Base-by-base conservation (phyloP, 2,329 filamentous ascomycete species). In the Ascochyta viciae-villosae region DNA sequence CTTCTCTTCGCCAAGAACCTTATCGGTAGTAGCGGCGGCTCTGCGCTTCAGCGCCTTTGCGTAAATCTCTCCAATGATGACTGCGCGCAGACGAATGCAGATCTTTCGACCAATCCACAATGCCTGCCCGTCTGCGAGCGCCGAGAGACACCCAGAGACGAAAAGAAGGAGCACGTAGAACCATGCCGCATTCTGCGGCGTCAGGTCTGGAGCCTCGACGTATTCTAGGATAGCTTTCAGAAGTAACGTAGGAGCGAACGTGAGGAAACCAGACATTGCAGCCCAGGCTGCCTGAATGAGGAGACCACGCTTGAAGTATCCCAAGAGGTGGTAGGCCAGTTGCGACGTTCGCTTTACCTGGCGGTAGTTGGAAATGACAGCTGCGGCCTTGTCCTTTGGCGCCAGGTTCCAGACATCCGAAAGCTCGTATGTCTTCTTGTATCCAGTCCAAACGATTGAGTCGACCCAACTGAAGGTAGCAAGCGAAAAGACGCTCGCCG, bases 51-150 rank as follows among this genome's bases (percentile, higher is more conserved):
- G 83, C 1, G 95, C 92, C 78, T 99, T 99, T 54, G 92, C 91
- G 74, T 99, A 99, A 42, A 99, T 95, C 71, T 99, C 95, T 51
- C 95, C 95, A 63, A 99, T 92, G 60, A 99, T 92, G 71, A 99
- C 95, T 46, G 95, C 93, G 60, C 94, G 89, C 39, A 98, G 83
- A 59, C 92, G 89, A 67, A 99, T 94, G 77, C 93, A 97, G 59
- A 98, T 90, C 76, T 92, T 96, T 52, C 95, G 89, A 15, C 95
- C 95, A 56, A 96, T 89, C 90, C 91, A 99, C 0, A 99, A 82
- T 8, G 92, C 91, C 74, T 95, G 90, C 19, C 90, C 91, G 75
- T 95, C 92, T 29, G 88, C 88, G 22, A 96, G 82, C 5, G 94
- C 95, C 55, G 92, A 90, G 23, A 95, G 79, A 37, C 90, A 83